These are phyloP conservation scores for Sungouiella blattae DNA, from an alignment of 805 yeast species.

Conservation along the genomic window DNA sequence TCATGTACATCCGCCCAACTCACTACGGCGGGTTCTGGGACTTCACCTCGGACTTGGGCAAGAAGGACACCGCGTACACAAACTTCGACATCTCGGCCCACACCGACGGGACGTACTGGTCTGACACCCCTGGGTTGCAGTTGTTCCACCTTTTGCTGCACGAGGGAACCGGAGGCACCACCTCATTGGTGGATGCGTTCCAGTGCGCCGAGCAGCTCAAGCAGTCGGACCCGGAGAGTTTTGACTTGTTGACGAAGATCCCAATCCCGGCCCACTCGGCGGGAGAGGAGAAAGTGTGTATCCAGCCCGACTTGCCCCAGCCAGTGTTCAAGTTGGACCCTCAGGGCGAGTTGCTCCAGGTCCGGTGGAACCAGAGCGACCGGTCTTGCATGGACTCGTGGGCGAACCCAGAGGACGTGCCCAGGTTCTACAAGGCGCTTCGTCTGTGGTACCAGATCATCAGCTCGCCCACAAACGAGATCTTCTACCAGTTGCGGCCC, in stretches of 20 bases:
- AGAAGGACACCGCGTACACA: slow-evolving; percentile 70
- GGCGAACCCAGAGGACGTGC: slow-evolving; percentile 47
- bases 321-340: slow-evolving; percentile 57
- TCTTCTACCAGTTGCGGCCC: slow-evolving; percentile 54
- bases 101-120: slow-evolving; percentile 75
- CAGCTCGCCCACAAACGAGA: slow-evolving; percentile 46
- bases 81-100: slow-evolving; percentile 61
- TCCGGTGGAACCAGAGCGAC: slow-evolving; percentile 71
- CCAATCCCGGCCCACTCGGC: slow-evolving; percentile 72
- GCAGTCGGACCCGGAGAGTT: slow-evolving; percentile 47
- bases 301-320: slow-evolving; percentile 52
- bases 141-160: slow-evolving; percentile 62
- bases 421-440: slow-evolving; percentile 55
- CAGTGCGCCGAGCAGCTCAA: slow-evolving; percentile 51
- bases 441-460: slow-evolving; percentile 54
- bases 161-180: slow-evolving; percentile 65
- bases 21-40: slow-evolving; percentile 84
- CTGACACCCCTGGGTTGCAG: slow-evolving; percentile 69
- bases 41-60: slow-evolving; percentile 64
- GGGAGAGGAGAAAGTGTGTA: slow-evolving; percentile 61
- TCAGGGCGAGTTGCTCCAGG: slow-evolving; percentile 53
- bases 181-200: slow-evolving; percentile 66
- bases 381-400: slow-evolving; percentile 55
- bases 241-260: slow-evolving; percentile 43
- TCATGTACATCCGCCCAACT: slow-evolving; percentile 61